phyloP scores from a whole-genome alignment of 805 yeast species.

The Henningerozyma blattae region DNA sequence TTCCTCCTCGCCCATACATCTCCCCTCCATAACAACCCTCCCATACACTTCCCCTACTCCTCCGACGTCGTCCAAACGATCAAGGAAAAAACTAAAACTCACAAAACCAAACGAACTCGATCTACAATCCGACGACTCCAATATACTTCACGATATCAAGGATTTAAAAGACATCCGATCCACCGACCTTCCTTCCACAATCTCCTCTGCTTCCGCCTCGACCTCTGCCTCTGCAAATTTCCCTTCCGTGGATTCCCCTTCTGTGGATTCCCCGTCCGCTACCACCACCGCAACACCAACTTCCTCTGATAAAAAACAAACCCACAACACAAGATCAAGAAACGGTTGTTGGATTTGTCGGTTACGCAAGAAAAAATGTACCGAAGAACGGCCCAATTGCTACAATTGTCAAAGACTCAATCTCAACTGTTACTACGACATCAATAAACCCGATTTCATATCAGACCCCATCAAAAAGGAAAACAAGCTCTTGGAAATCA shows the following conservation, averaged over 20 bases:
- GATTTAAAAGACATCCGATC: not conserved
- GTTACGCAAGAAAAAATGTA: constrained; percentile 59
- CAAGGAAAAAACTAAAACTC: no score
- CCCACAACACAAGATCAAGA: constrained; percentile 30
- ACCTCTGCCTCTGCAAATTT: constrained; percentile 9
- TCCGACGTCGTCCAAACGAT: no score
- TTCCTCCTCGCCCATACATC: not conserved
- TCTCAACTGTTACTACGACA: constrained; percentile 43
- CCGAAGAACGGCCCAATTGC: constrained; percentile 54
- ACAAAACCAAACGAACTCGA: not conserved
- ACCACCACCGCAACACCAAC: constrained; percentile 11
- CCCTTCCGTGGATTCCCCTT: no score
- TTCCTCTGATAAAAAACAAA: constrained; percentile 10
- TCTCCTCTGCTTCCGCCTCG: not conserved
- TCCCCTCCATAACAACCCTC: no score
- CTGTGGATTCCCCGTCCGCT: not conserved
- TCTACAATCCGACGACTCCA: not conserved
- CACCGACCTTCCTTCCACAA: not conserved
- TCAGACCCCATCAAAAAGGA: constrained; percentile 29
- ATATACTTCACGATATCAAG: not conserved
- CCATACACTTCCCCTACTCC: no score
- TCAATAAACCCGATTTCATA: constrained; percentile 44
- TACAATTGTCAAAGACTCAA: constrained; percentile 44
- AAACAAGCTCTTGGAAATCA: constrained; percentile 38
- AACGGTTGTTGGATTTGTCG: constrained; percentile 76